Percentiles rank a stretch among this genome's conserved stretches.
These are phyloP conservation scores for Medicago arabica DNA, from an alignment of 306 rosid species.

Conservation along the genomic window DNA sequence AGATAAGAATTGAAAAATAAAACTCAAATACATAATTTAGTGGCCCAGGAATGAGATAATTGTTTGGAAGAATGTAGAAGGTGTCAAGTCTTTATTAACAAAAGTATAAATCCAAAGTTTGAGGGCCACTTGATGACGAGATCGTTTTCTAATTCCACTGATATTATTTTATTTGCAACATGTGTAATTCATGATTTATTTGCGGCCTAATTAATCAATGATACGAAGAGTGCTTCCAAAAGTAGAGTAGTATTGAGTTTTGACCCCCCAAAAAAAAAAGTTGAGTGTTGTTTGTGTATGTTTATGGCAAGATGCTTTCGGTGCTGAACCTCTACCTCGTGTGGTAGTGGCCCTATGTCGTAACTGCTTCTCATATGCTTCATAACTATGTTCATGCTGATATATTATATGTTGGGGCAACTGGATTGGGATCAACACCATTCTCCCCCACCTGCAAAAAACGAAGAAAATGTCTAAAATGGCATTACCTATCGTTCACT, in stretches of 20 bases:
- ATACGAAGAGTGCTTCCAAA: neutral
- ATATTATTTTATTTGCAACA: neutral
- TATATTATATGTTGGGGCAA: no score
- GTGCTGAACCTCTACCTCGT: neutral
- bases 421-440: neutral
- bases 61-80: neutral
- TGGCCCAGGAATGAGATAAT: neutral
- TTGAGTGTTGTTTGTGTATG: neutral
- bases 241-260: neutral
- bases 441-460: no score
- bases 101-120: neutral
- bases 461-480: no score
- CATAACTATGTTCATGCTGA: no score
- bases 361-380: neutral
- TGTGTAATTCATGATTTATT: neutral
- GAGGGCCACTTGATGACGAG: conserved; percentile 5
- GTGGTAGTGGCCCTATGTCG: neutral
- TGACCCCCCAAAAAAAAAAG: neutral
- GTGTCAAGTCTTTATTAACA: neutral
- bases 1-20: no score
- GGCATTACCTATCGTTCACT: no score
- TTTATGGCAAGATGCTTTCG: neutral
- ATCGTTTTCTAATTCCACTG: neutral
- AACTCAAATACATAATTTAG: neutral
- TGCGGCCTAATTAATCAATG: neutral